Evolutionary conservation across 345 rosid species (phyloP).

Genomic region (Gossypium turneri): DNA sequence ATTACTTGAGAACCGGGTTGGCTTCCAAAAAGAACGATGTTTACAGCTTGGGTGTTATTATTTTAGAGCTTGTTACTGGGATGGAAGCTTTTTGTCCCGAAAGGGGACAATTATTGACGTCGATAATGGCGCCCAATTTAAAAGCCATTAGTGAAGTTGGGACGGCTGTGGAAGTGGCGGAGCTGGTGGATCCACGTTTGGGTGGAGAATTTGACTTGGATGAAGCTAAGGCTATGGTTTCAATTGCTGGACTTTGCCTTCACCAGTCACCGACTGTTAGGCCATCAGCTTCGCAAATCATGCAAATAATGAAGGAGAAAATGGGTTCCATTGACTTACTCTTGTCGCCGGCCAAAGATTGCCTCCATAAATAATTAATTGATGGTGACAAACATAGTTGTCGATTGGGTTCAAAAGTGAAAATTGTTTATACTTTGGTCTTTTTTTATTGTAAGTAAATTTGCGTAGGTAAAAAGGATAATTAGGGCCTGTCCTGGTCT

Average conservation of each 20-base stretch:
- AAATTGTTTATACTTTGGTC: conserved; percentile 3
- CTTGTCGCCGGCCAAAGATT: conserved; percentile 11
- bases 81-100: conserved; percentile 63
- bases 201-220: conserved; percentile 39
- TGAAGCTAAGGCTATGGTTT: conserved; percentile 54
- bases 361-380: not conserved
- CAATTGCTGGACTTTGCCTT: conserved; percentile 48
- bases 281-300: conserved; percentile 57
- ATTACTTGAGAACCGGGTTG: conserved; percentile 70
- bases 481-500: not conserved
- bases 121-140: conserved; percentile 35
- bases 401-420: not conserved
- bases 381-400: not conserved
- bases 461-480: not conserved
- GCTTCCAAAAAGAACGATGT: conserved; percentile 82
- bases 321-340: conserved; percentile 35
- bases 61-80: conserved; percentile 72
- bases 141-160: conserved; percentile 17
- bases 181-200: conserved; percentile 59
- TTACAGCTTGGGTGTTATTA: conserved; percentile 74
- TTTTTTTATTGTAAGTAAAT: too few relatives aligned
- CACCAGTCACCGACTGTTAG: conserved; percentile 45
- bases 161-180: conserved; percentile 25
- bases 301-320: conserved; percentile 32
- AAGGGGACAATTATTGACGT: conserved; percentile 50